Evolutionary conservation across 768 basidiomycete species (phyloP).

Genomic region (Tylopilus felleus): DNA sequence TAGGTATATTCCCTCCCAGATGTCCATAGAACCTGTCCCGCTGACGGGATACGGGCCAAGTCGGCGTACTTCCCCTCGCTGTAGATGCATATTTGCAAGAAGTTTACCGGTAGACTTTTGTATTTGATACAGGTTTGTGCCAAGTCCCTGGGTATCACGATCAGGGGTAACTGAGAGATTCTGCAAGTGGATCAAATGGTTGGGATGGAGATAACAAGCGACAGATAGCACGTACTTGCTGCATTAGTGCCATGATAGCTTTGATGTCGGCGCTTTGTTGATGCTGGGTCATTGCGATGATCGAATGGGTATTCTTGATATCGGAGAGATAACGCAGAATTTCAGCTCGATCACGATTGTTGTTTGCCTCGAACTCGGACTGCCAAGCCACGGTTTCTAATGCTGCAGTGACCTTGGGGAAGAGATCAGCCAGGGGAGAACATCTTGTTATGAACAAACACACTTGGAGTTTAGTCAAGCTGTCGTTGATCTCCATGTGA

Average conservation of each 20-base stretch:
- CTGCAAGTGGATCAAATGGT: slow-evolving; percentile 20
- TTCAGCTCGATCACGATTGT: slow-evolving; percentile 42
- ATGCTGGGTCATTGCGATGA: slow-evolving; percentile 33
- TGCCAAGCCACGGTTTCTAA: slow-evolving; percentile 50
- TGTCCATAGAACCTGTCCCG: slow-evolving; percentile 52
- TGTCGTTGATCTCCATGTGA: slow-evolving; percentile 44
- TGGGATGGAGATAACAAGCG: neutral
- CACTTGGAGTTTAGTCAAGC: slow-evolving; percentile 48
- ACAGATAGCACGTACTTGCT: slow-evolving; percentile 34
- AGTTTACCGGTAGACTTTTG: slow-evolving; percentile 45
- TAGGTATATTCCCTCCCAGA: slow-evolving; percentile 54
- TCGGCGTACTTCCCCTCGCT: slow-evolving; percentile 50
- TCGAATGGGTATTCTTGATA: slow-evolving; percentile 39
- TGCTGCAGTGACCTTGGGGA: slow-evolving; percentile 41
- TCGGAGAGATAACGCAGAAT: slow-evolving; percentile 42
- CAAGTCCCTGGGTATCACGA: slow-evolving; percentile 40
- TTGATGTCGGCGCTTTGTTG: slow-evolving; percentile 36
- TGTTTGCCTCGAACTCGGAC: slow-evolving; percentile 37
- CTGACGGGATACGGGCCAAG: slow-evolving; percentile 48
- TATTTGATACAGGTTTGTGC: slow-evolving; percentile 48
- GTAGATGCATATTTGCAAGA: slow-evolving; percentile 48
- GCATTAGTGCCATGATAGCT: slow-evolving; percentile 48
- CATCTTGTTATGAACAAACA: neutral
- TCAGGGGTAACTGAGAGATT: slow-evolving; percentile 18
- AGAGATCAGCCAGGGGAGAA: slow-evolving; percentile 6